Evolutionary conservation across 371 early-diverging fungal species (phyloP).

Genomic region (Mucor racemosus): DNA sequence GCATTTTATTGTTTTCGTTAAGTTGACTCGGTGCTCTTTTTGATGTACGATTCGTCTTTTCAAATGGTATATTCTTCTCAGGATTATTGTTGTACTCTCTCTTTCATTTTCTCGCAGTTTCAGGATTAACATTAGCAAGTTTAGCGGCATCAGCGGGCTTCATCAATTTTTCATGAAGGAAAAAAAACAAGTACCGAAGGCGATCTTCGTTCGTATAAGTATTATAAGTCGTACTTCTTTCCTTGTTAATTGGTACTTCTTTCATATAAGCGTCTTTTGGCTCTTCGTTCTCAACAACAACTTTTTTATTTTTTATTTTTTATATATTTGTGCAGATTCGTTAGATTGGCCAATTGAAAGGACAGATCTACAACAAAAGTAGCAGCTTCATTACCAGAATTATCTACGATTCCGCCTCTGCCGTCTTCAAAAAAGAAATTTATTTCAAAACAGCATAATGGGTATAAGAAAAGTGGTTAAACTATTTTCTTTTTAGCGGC

Average conservation of each 20-base stretch:
- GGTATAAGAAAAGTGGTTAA: too few relatives aligned
- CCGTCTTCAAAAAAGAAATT: too few relatives aligned
- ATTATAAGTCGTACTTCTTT: slow-evolving; percentile 9
- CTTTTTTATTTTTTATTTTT: too few relatives aligned
- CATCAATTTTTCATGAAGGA: slow-evolving; percentile 11
- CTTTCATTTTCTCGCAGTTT: slow-evolving; percentile 11
- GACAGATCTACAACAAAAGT: too few relatives aligned
- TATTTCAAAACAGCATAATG: too few relatives aligned
- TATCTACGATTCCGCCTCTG: too few relatives aligned
- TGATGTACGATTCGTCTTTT: slow-evolving; percentile 12
- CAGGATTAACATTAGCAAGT: slow-evolving; percentile 5
- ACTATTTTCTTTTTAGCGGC: too few relatives aligned
- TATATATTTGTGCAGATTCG: too few relatives aligned
- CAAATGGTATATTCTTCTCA: slow-evolving; percentile 1
- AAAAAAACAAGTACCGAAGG: slow-evolving; percentile 7
- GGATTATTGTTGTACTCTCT: slow-evolving; percentile 7
- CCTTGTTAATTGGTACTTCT: slow-evolving; percentile 11
- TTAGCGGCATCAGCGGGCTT: slow-evolving; percentile 6
- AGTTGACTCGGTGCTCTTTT: neutral
- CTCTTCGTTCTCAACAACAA: neutral
- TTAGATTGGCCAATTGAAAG: too few relatives aligned
- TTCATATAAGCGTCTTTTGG: slow-evolving; percentile 17
- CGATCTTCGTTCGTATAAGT: slow-evolving; percentile 13
- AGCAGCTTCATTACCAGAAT: too few relatives aligned
- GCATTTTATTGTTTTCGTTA: slow-evolving; percentile 4